These are phyloP conservation scores for Cercospora sp. DNA, from an alignment of 2,329 filamentous ascomycete genomes.

Conservation along the genomic window DNA sequence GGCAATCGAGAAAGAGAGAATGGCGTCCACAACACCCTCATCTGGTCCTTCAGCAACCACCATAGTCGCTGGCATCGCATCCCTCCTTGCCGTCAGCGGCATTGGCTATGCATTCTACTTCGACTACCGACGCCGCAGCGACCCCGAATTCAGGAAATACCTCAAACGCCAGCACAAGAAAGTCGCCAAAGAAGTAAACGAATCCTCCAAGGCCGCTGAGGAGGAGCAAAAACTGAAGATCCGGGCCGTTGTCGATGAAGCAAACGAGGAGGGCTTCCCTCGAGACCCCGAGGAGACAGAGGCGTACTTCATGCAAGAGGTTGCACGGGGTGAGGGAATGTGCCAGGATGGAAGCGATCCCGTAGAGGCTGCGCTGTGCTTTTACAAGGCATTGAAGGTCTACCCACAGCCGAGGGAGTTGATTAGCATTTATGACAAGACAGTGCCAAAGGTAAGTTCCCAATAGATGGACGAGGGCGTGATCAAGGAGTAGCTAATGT, in stretches of 20 bases:
- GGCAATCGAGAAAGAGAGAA: conserved; percentile 20
- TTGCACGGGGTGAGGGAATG: conserved; percentile 81
- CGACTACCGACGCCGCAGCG: conserved; percentile 64
- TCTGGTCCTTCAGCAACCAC: conserved; percentile 55
- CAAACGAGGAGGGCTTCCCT: conserved; percentile 90
- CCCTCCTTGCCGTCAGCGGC: conserved; percentile 59
- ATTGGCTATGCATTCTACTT: conserved; percentile 68
- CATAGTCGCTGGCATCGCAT: conserved; percentile 58
- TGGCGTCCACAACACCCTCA: conserved; percentile 40
- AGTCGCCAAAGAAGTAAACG: conserved; percentile 69
- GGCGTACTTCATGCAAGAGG: conserved; percentile 94
- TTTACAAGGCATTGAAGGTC: conserved; percentile 98
- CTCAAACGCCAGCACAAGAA: conserved; percentile 74
- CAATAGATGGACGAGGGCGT: neutral
- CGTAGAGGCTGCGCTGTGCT: conserved; percentile 85
- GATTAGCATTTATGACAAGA: conserved; percentile 98
- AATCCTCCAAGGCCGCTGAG: conserved; percentile 65
- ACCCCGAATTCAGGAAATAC: conserved; percentile 62
- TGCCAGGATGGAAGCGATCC: conserved; percentile 76
- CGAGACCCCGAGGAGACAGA: conserved; percentile 88
- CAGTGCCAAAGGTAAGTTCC: conserved; percentile 79
- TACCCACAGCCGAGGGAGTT: conserved; percentile 92
- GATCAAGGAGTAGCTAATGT: conserved; percentile 21
- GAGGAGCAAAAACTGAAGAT: conserved; percentile 71
- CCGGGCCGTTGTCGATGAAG: conserved; percentile 72